Conservation (phyloP, 495 filamentous ascomycete species). For the Astrocystis sublimbata region DNA sequence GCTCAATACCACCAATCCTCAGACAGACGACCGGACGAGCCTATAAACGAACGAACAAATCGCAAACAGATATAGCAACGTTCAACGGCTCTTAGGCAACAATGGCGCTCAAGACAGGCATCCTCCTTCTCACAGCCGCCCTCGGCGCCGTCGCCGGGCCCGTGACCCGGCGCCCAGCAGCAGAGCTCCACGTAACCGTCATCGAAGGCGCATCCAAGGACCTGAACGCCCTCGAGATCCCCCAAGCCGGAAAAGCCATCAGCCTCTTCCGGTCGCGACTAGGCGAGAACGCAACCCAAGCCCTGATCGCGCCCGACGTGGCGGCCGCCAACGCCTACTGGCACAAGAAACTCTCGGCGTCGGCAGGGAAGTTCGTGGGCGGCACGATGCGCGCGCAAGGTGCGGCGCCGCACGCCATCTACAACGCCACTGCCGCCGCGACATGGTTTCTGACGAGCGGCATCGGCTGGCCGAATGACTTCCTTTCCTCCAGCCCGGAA, state of each 20-base stretch:
- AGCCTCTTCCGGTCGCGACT: slow-evolving; percentile 18
- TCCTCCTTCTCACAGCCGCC: slow-evolving; percentile 9
- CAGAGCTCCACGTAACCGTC: slow-evolving; percentile 13
- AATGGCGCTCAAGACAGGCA: slow-evolving; percentile 9
- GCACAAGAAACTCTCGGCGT: slow-evolving; percentile 17
- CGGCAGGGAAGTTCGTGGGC: slow-evolving; percentile 16
- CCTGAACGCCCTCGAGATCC: neutral
- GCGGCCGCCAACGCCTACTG: slow-evolving; percentile 21
- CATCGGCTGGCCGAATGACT: slow-evolving; percentile 20
- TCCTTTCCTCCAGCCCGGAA: slow-evolving; percentile 21
- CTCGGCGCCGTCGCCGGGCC: slow-evolving; percentile 11
- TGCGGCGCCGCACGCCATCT: slow-evolving; percentile 13
- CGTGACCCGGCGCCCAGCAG: neutral
- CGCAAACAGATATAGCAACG: no score
- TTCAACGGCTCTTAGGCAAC: no score
- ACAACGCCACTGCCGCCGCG: slow-evolving; percentile 18
- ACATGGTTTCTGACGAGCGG: slow-evolving; percentile 22
- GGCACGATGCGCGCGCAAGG: slow-evolving; percentile 15
- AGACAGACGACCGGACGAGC: neutral
- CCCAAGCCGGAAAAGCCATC: slow-evolving; percentile 5
- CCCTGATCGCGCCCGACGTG: slow-evolving; percentile 22
- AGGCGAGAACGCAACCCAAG: slow-evolving; percentile 12
- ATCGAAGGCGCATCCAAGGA: slow-evolving; percentile 10
- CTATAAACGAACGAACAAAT: neutral
- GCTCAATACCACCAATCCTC: no score